Percentiles rank a stretch among this genome's conserved stretches.
phyloP scores from a whole-genome alignment of 495 filamentous ascomycete genomes.

The Penicillium herquei region DNA sequence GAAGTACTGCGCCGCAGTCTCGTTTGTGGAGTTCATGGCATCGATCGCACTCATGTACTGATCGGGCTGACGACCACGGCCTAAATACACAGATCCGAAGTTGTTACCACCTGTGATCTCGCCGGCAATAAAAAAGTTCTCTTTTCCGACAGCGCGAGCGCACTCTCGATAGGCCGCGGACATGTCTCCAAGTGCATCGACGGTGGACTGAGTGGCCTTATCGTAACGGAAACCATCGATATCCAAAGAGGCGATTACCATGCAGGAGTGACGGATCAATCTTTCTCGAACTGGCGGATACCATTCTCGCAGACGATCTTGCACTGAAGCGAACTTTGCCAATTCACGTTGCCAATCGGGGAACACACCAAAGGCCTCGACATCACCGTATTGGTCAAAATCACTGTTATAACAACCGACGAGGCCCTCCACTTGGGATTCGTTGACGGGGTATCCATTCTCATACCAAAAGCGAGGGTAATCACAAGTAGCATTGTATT shows the following conservation, averaged over 20 bases:
- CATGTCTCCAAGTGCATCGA: conserved; percentile 61
- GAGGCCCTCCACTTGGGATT: conserved; percentile 39
- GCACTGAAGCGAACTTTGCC: conserved; percentile 71
- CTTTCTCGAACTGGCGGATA: conserved; percentile 54
- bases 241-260: conserved; percentile 59
- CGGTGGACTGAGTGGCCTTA: conserved; percentile 63
- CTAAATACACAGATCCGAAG: conserved; percentile 64
- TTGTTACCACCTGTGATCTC: conserved; percentile 65
- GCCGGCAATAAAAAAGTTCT: conserved; percentile 64
- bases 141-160: conserved; percentile 52
- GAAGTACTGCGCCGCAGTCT: conserved; percentile 47
- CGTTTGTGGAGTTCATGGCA: conserved; percentile 46
- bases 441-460: conserved; percentile 53
- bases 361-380: conserved; percentile 65
- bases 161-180: conserved; percentile 53
- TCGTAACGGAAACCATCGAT: conserved; percentile 70
- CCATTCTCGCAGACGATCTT: conserved; percentile 75
- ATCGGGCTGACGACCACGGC: conserved; percentile 58
- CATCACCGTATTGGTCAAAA: conserved; percentile 69
- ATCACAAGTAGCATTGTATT: conserved; percentile 55
- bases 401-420: conserved; percentile 68
- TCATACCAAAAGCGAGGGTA: conserved; percentile 69
- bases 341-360: conserved; percentile 67
- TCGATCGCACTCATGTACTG: conserved; percentile 40
- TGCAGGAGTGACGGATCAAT: conserved; percentile 63